Evolutionary conservation across 257 asterid genomes (phyloP).

Genomic region (Solanum rostratum): DNA sequence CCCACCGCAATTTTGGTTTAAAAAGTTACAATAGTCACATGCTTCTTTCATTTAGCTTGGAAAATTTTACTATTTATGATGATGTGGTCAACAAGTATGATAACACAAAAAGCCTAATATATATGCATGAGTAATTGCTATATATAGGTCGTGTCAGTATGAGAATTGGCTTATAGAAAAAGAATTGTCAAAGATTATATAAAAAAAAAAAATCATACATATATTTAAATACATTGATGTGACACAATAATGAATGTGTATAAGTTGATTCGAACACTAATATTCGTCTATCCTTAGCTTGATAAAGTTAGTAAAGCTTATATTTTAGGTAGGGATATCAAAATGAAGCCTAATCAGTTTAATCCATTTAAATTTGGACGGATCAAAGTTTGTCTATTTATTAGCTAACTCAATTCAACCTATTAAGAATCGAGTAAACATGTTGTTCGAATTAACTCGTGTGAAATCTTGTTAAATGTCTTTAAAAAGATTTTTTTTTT

Average conservation of each 20-base stretch:
- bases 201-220: fast-evolving
- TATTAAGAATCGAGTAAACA: no score
- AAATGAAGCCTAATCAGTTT: no score
- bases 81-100: neutral
- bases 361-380: no score
- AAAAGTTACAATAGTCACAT: neutral
- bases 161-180: no score
- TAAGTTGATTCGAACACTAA: no score
- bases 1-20: neutral
- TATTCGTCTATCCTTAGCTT: no score
- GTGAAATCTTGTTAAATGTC: no score
- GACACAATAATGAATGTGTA: neutral
- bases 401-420: no score
- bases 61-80: neutral
- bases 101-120: neutral
- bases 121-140: neutral
- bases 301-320: neutral
- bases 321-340: neutral
- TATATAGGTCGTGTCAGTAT: neutral
- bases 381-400: no score
- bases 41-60: neutral
- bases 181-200: no score
- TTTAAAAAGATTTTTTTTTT: no score
- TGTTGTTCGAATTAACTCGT: no score
- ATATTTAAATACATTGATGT: neutral